Percentiles rank a stretch among this genome's conserved stretches.
These are phyloP conservation scores for Iris macrosiphon DNA, from an alignment of 106 monocot species.

Conservation along the genomic window DNA sequence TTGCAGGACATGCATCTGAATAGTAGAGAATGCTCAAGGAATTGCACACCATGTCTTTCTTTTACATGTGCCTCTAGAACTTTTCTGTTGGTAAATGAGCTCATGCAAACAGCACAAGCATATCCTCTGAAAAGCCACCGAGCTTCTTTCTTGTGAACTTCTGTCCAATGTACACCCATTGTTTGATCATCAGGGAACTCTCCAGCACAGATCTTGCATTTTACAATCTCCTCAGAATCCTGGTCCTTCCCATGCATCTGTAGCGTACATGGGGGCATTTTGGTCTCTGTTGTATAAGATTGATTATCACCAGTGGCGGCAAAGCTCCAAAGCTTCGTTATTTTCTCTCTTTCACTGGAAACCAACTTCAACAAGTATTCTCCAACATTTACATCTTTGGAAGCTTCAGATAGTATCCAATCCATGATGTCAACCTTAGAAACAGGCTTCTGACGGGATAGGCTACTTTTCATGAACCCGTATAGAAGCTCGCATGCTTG, in stretches of 20 bases:
- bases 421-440: constrained; percentile 37
- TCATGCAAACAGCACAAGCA: constrained; percentile 78
- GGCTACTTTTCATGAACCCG: constrained; percentile 65
- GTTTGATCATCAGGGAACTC: constrained; percentile 50
- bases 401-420: constrained; percentile 55
- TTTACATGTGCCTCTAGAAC: constrained; percentile 68
- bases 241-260: constrained; percentile 11
- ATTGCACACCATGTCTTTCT: constrained; percentile 75
- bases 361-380: constrained; percentile 78
- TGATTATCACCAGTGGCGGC: constrained; percentile 15
- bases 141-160: constrained; percentile 87
- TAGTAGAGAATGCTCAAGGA: constrained; percentile 58
- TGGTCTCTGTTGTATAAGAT: constrained; percentile 13
- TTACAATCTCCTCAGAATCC: constrained; percentile 17
- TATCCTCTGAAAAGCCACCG: constrained; percentile 82
- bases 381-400: constrained; percentile 61
- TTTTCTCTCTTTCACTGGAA: constrained; percentile 74
- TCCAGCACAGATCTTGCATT: constrained; percentile 71
- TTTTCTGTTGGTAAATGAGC: constrained; percentile 75
- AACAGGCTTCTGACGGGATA: constrained; percentile 40
- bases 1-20: constrained; percentile 76
- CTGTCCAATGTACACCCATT: constrained; percentile 65
- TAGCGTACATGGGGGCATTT: constrained; percentile 2
- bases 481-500: constrained; percentile 85
- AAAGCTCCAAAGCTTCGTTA: constrained; percentile 54